These are phyloP conservation scores for Piper longum DNA, from an alignment of 164 flowering plant species.

Conservation along the genomic window DNA sequence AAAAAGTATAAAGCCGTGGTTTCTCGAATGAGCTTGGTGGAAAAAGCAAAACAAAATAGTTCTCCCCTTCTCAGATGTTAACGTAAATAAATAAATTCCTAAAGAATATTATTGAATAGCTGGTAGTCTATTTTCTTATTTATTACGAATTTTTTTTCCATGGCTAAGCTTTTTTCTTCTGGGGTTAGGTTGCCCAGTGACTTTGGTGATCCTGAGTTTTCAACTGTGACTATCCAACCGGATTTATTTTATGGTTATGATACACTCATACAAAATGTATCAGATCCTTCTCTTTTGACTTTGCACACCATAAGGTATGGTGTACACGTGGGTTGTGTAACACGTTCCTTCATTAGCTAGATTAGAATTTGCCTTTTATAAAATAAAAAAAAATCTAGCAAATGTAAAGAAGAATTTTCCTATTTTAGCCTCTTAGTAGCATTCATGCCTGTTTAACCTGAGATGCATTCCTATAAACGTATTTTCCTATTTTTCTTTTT, in stretches of 20 bases:
- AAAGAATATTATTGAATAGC: too few relatives aligned
- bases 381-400: background rate
- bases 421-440: too few relatives aligned
- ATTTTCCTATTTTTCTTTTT: background rate
- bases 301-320: constrained; percentile 87
- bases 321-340: background rate
- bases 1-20: background rate
- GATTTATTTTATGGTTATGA: constrained; percentile 93
- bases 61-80: too few relatives aligned
- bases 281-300: constrained; percentile 98
- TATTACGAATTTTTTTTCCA: too few relatives aligned
- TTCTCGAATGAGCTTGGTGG: background rate
- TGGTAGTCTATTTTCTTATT: too few relatives aligned
- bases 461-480: background rate
- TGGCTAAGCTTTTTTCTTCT: constrained; percentile 30
- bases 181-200: constrained; percentile 37
- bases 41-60: too few relatives aligned
- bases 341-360: background rate
- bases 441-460: too few relatives aligned
- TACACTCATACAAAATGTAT: constrained; percentile 95
- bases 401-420: background rate
- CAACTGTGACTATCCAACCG: constrained; percentile 81
- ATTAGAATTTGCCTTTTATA: background rate
- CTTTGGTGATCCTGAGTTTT: constrained; percentile 71
- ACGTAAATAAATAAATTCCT: too few relatives aligned